Evolutionary conservation across 176 grass and related monocot species (phyloP).

Genomic region (Saccharum spontaneum): DNA sequence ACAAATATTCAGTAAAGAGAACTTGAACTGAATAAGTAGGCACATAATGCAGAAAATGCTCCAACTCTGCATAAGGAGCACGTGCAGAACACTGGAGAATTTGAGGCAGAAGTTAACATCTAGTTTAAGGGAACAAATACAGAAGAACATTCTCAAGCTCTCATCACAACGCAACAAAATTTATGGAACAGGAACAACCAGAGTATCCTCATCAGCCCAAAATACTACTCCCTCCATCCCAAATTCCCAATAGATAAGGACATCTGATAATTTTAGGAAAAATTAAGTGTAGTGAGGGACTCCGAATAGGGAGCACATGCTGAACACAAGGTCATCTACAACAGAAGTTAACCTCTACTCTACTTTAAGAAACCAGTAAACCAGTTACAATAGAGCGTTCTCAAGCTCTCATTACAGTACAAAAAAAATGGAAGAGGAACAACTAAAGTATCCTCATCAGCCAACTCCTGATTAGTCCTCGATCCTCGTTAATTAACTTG

Average conservation of each 20-base stretch:
- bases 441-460: background rate
- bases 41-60: background rate
- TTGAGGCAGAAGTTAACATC: background rate
- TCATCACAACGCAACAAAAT: background rate
- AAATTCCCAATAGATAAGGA: background rate
- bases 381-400: background rate
- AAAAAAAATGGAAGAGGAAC: background rate
- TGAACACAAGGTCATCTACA: background rate
- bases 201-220: background rate
- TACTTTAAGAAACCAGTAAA: background rate
- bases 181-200: background rate
- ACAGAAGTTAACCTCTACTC: background rate
- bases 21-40: background rate
- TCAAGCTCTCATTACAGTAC: background rate
- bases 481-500: background rate
- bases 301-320: background rate
- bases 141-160: background rate
- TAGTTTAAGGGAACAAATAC: background rate
- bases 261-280: background rate
- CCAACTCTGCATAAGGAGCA: background rate
- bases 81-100: background rate
- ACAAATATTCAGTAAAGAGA: constrained; percentile 14
- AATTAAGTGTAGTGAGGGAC: background rate
- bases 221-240: background rate
- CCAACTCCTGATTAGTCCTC: background rate